Evolutionary conservation across 805 yeast genomes (phyloP).

Genomic region (Candida dajiaensis): DNA sequence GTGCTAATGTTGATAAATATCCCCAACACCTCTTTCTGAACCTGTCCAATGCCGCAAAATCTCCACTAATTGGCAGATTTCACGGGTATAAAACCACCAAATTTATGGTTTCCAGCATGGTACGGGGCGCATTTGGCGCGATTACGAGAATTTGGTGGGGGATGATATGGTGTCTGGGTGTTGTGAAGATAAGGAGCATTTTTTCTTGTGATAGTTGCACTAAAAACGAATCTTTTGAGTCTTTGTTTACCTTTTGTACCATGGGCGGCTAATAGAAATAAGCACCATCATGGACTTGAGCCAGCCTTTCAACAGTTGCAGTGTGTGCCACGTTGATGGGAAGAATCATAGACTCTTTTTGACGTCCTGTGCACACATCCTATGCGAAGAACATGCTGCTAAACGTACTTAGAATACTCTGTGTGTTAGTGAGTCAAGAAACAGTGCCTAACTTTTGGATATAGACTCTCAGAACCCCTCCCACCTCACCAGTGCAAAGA

Average conservation of each 20-base stretch:
- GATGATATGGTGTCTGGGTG: not conserved
- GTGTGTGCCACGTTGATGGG: constrained; percentile 25
- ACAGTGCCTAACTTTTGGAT: not conserved
- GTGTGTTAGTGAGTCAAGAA: not conserved
- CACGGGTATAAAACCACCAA: not conserved
- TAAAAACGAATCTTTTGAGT: not conserved
- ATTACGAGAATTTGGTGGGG: too few relatives aligned
- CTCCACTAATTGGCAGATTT: not conserved
- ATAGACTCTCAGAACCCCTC: constrained; percentile 2
- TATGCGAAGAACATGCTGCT: constrained; percentile 28
- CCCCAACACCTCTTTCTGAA: too few relatives aligned
- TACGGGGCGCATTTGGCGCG: not conserved
- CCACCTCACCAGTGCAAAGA: not conserved
- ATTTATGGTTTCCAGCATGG: not conserved
- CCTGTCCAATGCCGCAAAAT: too few relatives aligned
- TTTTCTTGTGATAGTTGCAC: too few relatives aligned
- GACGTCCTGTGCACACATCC: constrained; percentile 34
- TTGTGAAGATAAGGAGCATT: not conserved
- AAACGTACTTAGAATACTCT: constrained; percentile 7
- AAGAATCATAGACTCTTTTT: constrained; percentile 22
- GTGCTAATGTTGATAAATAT: too few relatives aligned
- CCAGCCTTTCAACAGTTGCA: constrained; percentile 29
- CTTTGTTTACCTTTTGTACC: not conserved
- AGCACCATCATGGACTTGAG: constrained; percentile 11
- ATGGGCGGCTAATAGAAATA: not conserved